phyloP scores from a whole-genome alignment of 2,329 filamentous ascomycete species.

The Moelleriella libera region DNA sequence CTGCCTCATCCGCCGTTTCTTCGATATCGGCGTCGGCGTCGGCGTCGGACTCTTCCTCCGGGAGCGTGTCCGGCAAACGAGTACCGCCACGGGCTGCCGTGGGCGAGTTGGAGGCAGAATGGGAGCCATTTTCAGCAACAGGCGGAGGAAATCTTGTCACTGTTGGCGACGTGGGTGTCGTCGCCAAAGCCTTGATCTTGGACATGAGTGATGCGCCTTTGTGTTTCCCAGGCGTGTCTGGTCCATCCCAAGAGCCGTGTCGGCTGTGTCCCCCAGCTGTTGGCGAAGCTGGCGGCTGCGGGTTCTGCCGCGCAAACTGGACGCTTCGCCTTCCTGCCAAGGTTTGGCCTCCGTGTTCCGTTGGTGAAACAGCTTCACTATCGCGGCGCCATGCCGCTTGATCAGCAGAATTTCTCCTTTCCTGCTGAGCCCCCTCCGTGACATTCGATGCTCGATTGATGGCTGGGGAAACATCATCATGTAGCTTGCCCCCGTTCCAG shows the following conservation, averaged over 20 bases:
- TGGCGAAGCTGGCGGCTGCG: constrained; percentile 27
- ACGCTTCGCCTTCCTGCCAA: constrained; percentile 41
- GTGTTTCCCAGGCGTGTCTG: constrained; percentile 43
- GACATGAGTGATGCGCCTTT: constrained; percentile 57
- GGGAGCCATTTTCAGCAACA: constrained; percentile 18
- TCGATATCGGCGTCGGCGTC: constrained; percentile 15
- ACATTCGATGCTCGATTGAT: background rate
- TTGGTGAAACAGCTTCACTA: background rate
- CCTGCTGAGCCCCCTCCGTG: background rate
- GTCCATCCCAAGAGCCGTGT: constrained; percentile 53
- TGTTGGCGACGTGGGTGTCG: constrained; percentile 30
- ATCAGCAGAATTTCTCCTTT: background rate
- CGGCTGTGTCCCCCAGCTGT: constrained; percentile 35
- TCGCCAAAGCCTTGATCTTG: constrained; percentile 62
- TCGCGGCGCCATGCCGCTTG: background rate
- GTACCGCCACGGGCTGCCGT: constrained; percentile 26
- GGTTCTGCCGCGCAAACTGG: constrained; percentile 53
- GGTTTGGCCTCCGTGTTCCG: constrained; percentile 1
- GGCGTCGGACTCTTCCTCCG: constrained; percentile 31
- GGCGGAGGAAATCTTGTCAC: constrained; percentile 23
- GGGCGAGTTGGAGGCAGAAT: constrained; percentile 34
- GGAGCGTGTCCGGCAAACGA: constrained; percentile 37
- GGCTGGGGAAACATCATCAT: constrained; percentile 4
- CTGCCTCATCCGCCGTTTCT: constrained; percentile 70
- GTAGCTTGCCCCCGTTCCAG: constrained; percentile 8